Conservation (phyloP, 768 basidiomycete genomes). For the Hericium rajendrae region DNA sequence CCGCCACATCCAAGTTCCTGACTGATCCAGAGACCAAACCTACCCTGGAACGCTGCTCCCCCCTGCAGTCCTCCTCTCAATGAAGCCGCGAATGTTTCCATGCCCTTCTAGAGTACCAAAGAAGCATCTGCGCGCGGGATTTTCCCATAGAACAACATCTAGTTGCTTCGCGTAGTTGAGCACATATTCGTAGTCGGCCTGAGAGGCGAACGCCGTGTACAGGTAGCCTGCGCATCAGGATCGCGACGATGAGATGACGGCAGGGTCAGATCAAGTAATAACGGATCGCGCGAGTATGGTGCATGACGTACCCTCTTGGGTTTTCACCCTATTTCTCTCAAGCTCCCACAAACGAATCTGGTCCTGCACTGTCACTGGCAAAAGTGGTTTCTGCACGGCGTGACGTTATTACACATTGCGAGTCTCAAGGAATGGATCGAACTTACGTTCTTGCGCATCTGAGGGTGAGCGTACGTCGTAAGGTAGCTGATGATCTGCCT, state of each 20-base stretch:
- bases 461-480: conserved; percentile 89
- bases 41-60: background rate
- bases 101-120: conserved; percentile 77
- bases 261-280: background rate
- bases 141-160: conserved; percentile 81
- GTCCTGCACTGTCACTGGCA: conserved; percentile 95
- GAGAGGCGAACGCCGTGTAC: conserved; percentile 80
- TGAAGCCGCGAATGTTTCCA: conserved; percentile 68
- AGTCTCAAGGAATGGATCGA: conserved; percentile 7
- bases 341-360: conserved; percentile 96
- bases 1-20: no score
- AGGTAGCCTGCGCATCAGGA: conserved; percentile 55
- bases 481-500: conserved; percentile 90
- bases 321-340: conserved; percentile 83
- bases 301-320: conserved; percentile 60
- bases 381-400: conserved; percentile 61
- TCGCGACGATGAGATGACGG: background rate
- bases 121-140: conserved; percentile 60
- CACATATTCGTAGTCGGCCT: conserved; percentile 82
- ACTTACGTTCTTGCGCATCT: conserved; percentile 90
- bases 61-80: conserved; percentile 54
- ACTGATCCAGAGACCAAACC: no score
- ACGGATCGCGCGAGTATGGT: background rate
- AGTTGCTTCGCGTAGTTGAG: conserved; percentile 78
- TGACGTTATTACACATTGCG: conserved; percentile 6